Base-by-base conservation (phyloP, 305 asterid genomes). In the Fraxinus greggii region DNA sequence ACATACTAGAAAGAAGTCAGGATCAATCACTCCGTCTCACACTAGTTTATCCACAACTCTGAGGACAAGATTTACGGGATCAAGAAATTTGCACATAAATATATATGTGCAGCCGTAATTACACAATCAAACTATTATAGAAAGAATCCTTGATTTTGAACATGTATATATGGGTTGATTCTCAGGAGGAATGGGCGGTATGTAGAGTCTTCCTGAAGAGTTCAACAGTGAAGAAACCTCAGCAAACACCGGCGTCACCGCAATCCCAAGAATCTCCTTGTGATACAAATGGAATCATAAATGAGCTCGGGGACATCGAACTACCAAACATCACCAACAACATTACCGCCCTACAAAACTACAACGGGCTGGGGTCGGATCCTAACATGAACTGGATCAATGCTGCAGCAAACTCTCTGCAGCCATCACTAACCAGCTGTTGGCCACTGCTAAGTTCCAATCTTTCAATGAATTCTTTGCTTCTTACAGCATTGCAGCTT, bases 171-270 rank as follows among this genome's bases (percentile, higher is more conserved):
- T 29, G 31, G 24, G 15, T 13, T 63, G 33, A 67, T 67, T 19
- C 35, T 0, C 89, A 93, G 97, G 99, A 94, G 40, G 99, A 95
- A 81, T 95, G 99, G 99, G 97, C 94, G 13, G 96, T 95, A 1
- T 90, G 98, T 54, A 84, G 98, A 80, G 89, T 95, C 15, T 95
- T 95, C 82, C 95, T 91, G 65, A 95, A 95, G 91, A 90, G 90
- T 31, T 65, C 92, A 4, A 79, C 84, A 1, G 78, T 85, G 32
- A 94, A 90, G 90, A 87, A 89, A 77, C 86, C 87, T n/a, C 93
- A 89, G 0, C 92, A 84, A 83, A 74, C 90, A 48, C 48, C 91
- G 1, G 81, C 94, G 0, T 88, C 97, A 5, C 95, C 91, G 21
- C 93, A 87, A 29, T 91, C 95, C 12, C 87, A 84, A 63, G 97